Evolutionary conservation across 495 filamentous ascomycete genomes (phyloP).

Genomic region (Penicillium soppii): DNA sequence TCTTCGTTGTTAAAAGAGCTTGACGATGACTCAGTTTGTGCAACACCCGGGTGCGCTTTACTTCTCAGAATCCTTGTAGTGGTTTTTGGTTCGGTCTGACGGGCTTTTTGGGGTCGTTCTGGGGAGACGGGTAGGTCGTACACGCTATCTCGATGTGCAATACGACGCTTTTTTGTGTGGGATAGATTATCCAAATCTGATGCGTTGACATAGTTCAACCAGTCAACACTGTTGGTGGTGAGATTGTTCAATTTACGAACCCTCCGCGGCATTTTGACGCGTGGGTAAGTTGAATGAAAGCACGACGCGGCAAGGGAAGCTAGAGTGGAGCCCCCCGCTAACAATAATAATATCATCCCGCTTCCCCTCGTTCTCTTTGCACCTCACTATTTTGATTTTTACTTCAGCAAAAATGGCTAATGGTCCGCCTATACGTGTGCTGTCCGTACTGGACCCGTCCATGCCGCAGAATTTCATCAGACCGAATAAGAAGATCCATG

Average conservation of each 20-base stretch:
- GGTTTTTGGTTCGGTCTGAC: neutral
- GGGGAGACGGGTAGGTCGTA: neutral
- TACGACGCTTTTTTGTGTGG: neutral
- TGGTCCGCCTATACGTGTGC: slow-evolving; percentile 23
- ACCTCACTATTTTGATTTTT: neutral
- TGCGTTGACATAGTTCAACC: neutral
- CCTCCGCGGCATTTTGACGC: slow-evolving; percentile 2
- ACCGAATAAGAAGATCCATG: slow-evolving; percentile 73
- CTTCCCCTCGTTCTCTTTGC: neutral
- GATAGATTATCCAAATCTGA: neutral
- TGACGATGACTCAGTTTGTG: neutral
- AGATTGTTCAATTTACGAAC: neutral
- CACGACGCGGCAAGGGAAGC: slow-evolving; percentile 5
- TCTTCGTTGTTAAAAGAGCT: neutral
- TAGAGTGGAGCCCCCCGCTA: neutral
- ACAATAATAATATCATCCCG: slow-evolving; percentile 2
- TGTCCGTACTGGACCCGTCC: slow-evolving; percentile 30
- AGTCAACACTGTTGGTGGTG: neutral
- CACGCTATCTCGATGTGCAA: neutral
- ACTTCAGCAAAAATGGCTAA: slow-evolving; percentile 23
- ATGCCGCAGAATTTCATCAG: slow-evolving; percentile 30
- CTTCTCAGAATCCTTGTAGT: neutral
- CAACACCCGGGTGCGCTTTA: neutral
- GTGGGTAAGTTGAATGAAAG: neutral
- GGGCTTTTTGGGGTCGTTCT: neutral